Conservation (phyloP, 2,329 filamentous ascomycete species). For the Phialemoniopsis sp. region DNA sequence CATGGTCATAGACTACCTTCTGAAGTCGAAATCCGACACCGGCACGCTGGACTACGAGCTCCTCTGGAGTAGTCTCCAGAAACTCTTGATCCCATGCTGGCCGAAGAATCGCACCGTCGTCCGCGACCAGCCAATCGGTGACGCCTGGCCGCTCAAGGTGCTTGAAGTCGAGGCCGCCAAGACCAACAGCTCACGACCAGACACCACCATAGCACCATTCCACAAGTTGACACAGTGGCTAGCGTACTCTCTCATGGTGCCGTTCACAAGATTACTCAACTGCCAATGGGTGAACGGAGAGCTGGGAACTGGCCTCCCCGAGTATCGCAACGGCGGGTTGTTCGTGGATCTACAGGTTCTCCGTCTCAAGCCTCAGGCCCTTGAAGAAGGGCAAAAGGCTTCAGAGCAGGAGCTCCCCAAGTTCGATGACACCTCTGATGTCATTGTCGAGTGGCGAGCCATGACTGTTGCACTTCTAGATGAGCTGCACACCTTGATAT, state of each 20-base stretch:
- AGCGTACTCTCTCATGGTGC: conserved; percentile 88
- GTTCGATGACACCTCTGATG: conserved; percentile 48
- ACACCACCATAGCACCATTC: conserved; percentile 68
- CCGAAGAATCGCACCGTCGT: conserved; percentile 47
- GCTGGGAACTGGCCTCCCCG: conserved; percentile 80
- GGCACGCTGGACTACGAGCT: conserved; percentile 23
- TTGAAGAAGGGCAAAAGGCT: conserved; percentile 62
- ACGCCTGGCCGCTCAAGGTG: conserved; percentile 43
- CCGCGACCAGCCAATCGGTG: conserved; percentile 36
- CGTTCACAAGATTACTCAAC: conserved; percentile 76
- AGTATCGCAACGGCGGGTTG: conserved; percentile 88
- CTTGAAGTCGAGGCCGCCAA: conserved; percentile 54
- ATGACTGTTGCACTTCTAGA: conserved; percentile 53
- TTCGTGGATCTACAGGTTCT: conserved; percentile 82
- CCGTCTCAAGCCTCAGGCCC: conserved; percentile 67
- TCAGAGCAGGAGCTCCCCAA: conserved; percentile 39
- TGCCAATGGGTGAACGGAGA: conserved; percentile 79
- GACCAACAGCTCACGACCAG: background rate
- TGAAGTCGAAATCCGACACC: conserved; percentile 6
- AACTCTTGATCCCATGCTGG: conserved; percentile 42
- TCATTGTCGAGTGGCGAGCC: conserved; percentile 56
- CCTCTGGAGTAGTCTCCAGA: conserved; percentile 39
- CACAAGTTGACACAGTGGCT: conserved; percentile 96
- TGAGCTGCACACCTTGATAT: conserved; percentile 37
- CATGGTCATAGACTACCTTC: conserved; percentile 4